phyloP scores from a whole-genome alignment of 1,284 basidiomycete species.

The Cerioporus squamosus region DNA sequence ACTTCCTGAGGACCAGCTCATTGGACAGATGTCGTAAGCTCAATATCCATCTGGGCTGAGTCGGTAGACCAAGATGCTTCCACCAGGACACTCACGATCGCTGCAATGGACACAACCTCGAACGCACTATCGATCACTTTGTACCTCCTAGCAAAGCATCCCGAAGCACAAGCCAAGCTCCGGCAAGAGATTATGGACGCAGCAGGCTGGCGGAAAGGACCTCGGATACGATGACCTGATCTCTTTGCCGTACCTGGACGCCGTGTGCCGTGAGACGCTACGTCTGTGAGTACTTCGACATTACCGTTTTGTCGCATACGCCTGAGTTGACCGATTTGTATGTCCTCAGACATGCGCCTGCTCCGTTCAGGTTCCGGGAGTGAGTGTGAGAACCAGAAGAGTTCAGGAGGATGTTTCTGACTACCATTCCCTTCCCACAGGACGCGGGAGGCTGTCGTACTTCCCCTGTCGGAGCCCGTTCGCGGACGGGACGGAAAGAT shows the following conservation, averaged over 20 bases:
- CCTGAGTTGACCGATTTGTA: neutral
- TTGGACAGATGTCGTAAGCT: constrained; percentile 23
- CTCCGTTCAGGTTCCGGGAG: constrained; percentile 18
- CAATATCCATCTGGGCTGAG: neutral
- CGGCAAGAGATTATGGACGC: constrained; percentile 27
- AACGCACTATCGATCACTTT: constrained; percentile 16
- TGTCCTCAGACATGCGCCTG: constrained; percentile 13
- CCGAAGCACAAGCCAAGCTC: constrained; percentile 9
- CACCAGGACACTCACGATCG: constrained; percentile 14
- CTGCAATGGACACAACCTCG: constrained; percentile 22
- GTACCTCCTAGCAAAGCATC: constrained; percentile 12
- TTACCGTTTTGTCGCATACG: too few relatives aligned
- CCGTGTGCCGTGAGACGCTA: constrained; percentile 35
- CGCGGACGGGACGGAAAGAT: constrained; percentile 13
- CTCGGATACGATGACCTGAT: constrained; percentile 33
- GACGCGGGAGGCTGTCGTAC: constrained; percentile 16
- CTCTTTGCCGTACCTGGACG: constrained; percentile 37
- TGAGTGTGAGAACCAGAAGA: neutral
- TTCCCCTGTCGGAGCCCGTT: constrained; percentile 17
- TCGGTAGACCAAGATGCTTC: neutral
- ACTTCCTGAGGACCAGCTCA: constrained; percentile 16
- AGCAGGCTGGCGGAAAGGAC: constrained; percentile 16
- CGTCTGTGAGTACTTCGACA: constrained; percentile 17
- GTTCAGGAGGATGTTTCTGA: neutral
- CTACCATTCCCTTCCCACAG: neutral